Base-by-base conservation (phyloP, 164 flowering plant species). In the Houttuynia cordata region DNA sequence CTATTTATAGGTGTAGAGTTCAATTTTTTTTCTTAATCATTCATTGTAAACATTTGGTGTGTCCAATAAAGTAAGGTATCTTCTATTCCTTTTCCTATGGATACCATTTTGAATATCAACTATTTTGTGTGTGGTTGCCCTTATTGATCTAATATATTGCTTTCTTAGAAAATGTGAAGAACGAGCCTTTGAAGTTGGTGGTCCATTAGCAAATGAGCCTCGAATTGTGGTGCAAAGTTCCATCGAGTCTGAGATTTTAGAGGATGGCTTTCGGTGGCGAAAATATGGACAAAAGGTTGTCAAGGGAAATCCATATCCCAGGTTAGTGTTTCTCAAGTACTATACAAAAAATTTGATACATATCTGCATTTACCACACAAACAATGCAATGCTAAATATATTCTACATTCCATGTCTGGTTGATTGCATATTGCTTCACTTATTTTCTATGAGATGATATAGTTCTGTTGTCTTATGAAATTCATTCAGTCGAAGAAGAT, bases 251-350 rank as follows among this genome's bases (percentile, higher is more conserved):
- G 96, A 86, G 56, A 74, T 73, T 55, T 20, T 76, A 0, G 83
- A 81, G 1, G 97, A 93, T 71, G 97, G 99, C 34, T 87, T 81
- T 71, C 94, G 95, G 47, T 93, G 99, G 99, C 76, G 99, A 75
- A 93, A 90, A 77, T 93, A 93, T 60, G 99, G 99, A 50, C 99
- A 93, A 78, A 93, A 93, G 62, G 89, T 90, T 53, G 97, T 93
- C 66, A 90, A 81, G 70, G 96, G 99, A 71, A 93, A 88, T 73
- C 81, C 88, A 61, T 81, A 83, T 73, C 99, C 97, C 60, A 90
- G 97, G 99, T 91, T 63, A n/a, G 24, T 65, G 55, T 58, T 65
- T 59, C 22, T 53, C 53, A 1, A 10, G 10, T 1, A 1, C 56
- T 13, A 20, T 13, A 49, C 10, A n/a, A 23, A 18, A 40, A 30